phyloP scores from a whole-genome alignment of 495 filamentous ascomycete species.

The Penicillium flavigenum region DNA sequence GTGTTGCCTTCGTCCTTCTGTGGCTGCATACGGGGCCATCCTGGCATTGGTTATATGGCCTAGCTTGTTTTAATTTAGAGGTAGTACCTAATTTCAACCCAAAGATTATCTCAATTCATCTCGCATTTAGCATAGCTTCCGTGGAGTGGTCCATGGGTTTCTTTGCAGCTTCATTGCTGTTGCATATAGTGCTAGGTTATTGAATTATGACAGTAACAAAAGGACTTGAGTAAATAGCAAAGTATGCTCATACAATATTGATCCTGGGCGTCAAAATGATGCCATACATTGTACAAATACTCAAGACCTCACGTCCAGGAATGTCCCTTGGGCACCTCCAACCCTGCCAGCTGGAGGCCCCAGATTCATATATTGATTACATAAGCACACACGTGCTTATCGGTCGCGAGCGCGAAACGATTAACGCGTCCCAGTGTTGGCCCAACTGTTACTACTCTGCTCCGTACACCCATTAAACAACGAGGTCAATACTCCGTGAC shows the following conservation, averaged over 20 bases:
- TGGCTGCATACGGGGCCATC: conserved; percentile 1
- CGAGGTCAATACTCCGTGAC: neutral
- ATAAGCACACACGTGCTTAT: conserved; percentile 30
- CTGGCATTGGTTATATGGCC: conserved; percentile 3
- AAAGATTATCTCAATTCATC: neutral
- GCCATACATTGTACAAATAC: neutral
- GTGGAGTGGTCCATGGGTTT: neutral
- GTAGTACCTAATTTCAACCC: conserved; percentile 2
- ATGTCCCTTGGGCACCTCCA: neutral
- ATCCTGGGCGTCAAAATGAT: neutral
- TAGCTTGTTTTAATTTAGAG: conserved; percentile 4
- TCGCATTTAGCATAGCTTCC: neutral
- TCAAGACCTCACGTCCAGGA: neutral
- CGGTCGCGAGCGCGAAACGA: conserved; percentile 29
- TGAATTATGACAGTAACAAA: neutral
- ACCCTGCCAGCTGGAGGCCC: too few species aligned
- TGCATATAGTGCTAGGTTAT: neutral
- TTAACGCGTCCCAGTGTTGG: conserved; percentile 27
- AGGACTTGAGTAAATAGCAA: neutral
- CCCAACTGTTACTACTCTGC: conserved; percentile 5
- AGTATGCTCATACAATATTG: neutral
- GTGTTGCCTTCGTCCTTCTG: neutral
- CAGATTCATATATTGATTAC: conserved; percentile 1
- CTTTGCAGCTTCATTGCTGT: neutral
- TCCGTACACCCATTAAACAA: neutral